Evolutionary conservation across 495 filamentous ascomycete genomes (phyloP).

Genomic region (Elasticomyces elasticus): DNA sequence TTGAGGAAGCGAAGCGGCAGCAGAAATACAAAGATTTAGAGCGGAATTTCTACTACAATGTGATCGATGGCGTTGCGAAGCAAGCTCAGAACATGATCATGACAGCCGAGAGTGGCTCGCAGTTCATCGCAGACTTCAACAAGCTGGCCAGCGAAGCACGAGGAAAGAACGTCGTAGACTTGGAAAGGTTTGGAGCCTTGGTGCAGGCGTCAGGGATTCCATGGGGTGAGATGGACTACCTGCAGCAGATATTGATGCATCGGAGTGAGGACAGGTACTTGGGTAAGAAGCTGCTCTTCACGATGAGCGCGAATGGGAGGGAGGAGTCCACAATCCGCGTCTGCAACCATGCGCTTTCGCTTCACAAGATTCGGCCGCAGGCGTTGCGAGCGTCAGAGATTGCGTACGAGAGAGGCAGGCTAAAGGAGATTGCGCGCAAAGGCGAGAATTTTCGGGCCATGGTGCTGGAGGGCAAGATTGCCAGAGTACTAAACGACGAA

Average conservation of each 20-base stretch:
- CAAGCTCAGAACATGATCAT: background rate
- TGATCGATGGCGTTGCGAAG: background rate
- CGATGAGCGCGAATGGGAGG: slow-evolving; percentile 7
- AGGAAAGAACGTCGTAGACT: background rate
- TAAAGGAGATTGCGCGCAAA: slow-evolving; percentile 15
- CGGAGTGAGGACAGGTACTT: background rate
- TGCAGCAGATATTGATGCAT: background rate
- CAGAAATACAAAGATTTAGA: background rate
- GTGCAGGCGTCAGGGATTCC: background rate
- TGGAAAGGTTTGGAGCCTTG: background rate
- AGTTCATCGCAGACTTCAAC: slow-evolving; percentile 3
- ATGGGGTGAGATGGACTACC: background rate
- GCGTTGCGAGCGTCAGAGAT: background rate
- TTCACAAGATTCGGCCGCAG: background rate
- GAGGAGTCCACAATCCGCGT: slow-evolving; percentile 10
- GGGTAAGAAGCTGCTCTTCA: slow-evolving; percentile 11
- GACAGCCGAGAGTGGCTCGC: background rate
- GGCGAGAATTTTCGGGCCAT: slow-evolving; percentile 6
- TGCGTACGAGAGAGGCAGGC: slow-evolving; percentile 11
- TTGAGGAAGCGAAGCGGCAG: background rate
- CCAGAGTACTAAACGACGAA: background rate
- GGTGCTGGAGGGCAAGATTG: slow-evolving; percentile 18
- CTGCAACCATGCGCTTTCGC: slow-evolving; percentile 11
- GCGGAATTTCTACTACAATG: background rate
- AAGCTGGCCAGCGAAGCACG: background rate